Evolutionary conservation across 2,329 filamentous ascomycete species (phyloP), one percentile per base, ranked within the genome.

Genomic region (Diaporthe ampelina): DNA sequence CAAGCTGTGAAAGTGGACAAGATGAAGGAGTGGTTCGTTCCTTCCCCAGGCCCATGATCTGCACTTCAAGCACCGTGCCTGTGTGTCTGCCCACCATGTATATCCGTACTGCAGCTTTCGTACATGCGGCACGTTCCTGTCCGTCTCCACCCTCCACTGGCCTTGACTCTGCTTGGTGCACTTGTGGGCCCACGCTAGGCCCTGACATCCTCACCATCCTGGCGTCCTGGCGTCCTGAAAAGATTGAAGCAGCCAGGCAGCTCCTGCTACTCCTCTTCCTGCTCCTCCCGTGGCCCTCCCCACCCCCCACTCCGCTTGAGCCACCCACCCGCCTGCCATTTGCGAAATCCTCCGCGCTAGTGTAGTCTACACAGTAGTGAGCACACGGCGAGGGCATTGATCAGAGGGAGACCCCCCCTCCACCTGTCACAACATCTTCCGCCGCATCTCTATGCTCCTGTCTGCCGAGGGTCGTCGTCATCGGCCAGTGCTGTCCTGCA

Each of bases 331-430:
- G n/a, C n/a, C 29, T 35, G 61, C 61, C 61, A 52, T 21, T 67
- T 37, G 61, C 45, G 48, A 68, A 68, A 54, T 68, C 63, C 63
- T 68, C 63, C 63, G 63, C 63, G 26, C 21, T 50, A 13, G 21
- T 50, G 8, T 21, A 9, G 43, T 24, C 26, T 29, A n/a, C n/a
- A n/a, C n/a, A n/a, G n/a, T n/a, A 29, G 29, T 29, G 29, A 29
- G 29, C 29, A 29, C 43, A 50, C 29, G 15, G 61, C 43, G 26
- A 4, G 26, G 19, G 61, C 61, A 67, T 7, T 37, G 45, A 26
- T 21, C 45, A 37, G 29, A 67, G 8, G 37, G 29, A 50, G 43
- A 37, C 10, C 61, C 45, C 61, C 45, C 43, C 35, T 45, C 43
- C 43, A 45, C 15, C 24, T 19, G 43, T 24, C 35, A 37, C 29